Conservation (phyloP, 2,329 filamentous ascomycete genomes). For the Claviceps pusilla region DNA sequence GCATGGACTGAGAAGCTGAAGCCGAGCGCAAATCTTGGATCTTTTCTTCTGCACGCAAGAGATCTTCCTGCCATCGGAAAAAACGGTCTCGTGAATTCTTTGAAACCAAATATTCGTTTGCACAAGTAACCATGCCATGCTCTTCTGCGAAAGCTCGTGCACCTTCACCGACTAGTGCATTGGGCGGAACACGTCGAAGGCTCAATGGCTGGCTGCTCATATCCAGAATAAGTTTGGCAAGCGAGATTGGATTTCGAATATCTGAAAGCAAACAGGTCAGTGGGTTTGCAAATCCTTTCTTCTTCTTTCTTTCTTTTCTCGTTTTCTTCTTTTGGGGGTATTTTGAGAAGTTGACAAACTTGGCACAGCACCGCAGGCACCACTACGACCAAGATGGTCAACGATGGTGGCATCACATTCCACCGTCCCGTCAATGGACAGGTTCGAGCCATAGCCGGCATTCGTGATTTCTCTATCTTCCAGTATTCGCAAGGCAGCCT, state of each 20-base stretch:
- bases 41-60: constrained; percentile 45
- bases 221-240: constrained; percentile 73
- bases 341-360: constrained; percentile 40
- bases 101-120: constrained; percentile 66
- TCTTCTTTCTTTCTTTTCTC: neutral
- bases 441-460: constrained; percentile 87
- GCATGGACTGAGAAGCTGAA: constrained; percentile 6
- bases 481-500: constrained; percentile 71
- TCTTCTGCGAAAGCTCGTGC: constrained; percentile 76
- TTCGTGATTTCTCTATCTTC: constrained; percentile 96
- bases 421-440: constrained; percentile 77
- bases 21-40: constrained; percentile 12
- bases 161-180: constrained; percentile 74
- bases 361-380: constrained; percentile 79
- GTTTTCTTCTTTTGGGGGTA: neutral
- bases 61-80: constrained; percentile 60
- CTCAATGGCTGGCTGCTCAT: constrained; percentile 62
- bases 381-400: constrained; percentile 79
- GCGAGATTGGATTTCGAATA: constrained; percentile 79
- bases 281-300: no score
- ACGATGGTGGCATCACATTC: constrained; percentile 92
- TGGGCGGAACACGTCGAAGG: constrained; percentile 78
- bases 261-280: constrained; percentile 32
- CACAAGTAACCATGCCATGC: constrained; percentile 57
- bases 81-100: constrained; percentile 65